These are phyloP conservation scores for Prunus salicina DNA, from an alignment of 306 rosid genomes.

Conservation along the genomic window DNA sequence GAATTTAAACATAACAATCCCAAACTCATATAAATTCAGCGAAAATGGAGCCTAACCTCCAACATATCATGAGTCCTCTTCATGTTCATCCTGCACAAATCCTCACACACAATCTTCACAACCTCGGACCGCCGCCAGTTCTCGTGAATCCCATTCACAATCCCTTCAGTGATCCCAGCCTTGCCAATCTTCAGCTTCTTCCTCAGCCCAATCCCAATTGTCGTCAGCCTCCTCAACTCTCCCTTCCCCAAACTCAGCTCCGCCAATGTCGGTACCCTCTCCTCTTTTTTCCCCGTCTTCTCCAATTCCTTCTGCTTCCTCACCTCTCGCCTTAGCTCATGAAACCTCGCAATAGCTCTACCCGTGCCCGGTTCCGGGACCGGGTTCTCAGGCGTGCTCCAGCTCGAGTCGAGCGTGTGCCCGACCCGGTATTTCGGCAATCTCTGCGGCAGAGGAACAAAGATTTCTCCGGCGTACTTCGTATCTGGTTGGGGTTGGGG, in stretches of 20 bases:
- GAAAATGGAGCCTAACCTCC: constrained; percentile 53
- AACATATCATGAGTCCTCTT: constrained; percentile 85
- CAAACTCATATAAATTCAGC: background rate
- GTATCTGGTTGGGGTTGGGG: constrained; percentile 2
- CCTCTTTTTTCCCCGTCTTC: constrained; percentile 30
- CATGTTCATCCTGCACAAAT: constrained; percentile 73
- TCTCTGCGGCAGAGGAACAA: constrained; percentile 60
- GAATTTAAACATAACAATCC: no score
- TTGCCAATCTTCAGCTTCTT: constrained; percentile 78
- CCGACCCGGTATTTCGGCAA: constrained; percentile 65
- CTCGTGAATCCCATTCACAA: constrained; percentile 86
- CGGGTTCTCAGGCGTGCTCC: constrained; percentile 83
- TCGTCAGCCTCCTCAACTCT: constrained; percentile 61
- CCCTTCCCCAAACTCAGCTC: constrained; percentile 60
- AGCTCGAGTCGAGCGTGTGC: constrained; percentile 68
- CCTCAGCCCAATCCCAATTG: constrained; percentile 45
- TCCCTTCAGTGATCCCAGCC: constrained; percentile 91
- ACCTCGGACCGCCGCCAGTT: constrained; percentile 74
- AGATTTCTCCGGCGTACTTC: constrained; percentile 61
- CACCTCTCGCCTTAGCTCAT: constrained; percentile 43
- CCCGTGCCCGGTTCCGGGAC: constrained; percentile 69
- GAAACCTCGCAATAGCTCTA: constrained; percentile 38
- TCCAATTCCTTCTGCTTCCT: constrained; percentile 32
- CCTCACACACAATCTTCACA: constrained; percentile 74
- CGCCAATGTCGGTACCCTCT: constrained; percentile 65